Evolutionary conservation across 495 filamentous ascomycete genomes (phyloP).

Genomic region (Penicillium verhagenii): DNA sequence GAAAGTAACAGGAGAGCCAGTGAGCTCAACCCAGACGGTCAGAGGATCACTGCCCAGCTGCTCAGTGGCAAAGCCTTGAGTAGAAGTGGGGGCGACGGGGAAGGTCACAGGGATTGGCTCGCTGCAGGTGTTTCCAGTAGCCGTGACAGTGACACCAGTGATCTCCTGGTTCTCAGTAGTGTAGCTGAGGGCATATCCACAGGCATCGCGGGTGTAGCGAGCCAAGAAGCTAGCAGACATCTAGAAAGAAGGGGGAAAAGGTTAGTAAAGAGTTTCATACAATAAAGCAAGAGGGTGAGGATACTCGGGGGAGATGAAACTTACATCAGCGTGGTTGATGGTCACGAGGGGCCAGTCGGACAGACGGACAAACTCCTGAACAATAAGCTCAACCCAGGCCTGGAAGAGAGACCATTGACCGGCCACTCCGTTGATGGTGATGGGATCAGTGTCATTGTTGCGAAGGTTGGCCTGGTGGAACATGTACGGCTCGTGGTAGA

Average conservation of each 20-base stretch:
- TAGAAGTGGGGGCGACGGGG: slow-evolving; percentile 40
- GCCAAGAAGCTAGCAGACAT: slow-evolving; percentile 51
- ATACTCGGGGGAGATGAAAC: neutral
- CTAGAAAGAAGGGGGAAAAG: neutral
- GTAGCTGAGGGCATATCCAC: slow-evolving; percentile 50
- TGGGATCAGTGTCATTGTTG: slow-evolving; percentile 42
- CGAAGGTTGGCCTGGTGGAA: slow-evolving; percentile 61
- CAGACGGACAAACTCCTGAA: slow-evolving; percentile 56
- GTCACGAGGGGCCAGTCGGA: slow-evolving; percentile 59
- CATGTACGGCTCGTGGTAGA: slow-evolving; percentile 52
- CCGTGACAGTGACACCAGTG: slow-evolving; percentile 50
- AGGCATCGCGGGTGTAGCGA: slow-evolving; percentile 55
- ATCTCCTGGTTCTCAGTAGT: slow-evolving; percentile 44
- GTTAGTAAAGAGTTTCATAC: neutral
- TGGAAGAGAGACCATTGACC: slow-evolving; percentile 55
- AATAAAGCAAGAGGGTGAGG: neutral
- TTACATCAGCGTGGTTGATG: slow-evolving; percentile 5
- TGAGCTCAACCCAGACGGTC: slow-evolving; percentile 57
- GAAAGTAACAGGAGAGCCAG: slow-evolving; percentile 52
- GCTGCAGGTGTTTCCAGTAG: slow-evolving; percentile 51
- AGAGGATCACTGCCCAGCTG: slow-evolving; percentile 57
- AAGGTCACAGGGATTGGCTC: slow-evolving; percentile 57
- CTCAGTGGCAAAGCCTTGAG: slow-evolving; percentile 49
- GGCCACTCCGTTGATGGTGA: slow-evolving; percentile 52
- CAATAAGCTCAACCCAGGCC: slow-evolving; percentile 59